These are phyloP conservation scores for Ophiostoma novo-ulmi DNA, from an alignment of 2,329 filamentous ascomycete genomes.

Conservation along the genomic window DNA sequence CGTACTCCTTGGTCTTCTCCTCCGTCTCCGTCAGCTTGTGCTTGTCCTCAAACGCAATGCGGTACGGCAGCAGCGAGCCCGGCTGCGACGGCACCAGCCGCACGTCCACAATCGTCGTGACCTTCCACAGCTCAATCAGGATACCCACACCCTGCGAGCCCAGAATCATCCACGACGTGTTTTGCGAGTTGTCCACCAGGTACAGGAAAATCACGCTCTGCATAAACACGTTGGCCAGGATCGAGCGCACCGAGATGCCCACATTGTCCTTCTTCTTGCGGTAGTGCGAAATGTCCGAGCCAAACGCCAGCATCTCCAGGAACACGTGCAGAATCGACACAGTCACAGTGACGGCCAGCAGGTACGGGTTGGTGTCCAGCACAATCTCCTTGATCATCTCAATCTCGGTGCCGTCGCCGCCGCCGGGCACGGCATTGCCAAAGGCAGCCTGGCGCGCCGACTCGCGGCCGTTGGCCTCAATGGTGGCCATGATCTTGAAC, in stretches of 20 bases:
- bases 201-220: conserved; percentile 94
- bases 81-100: conserved; percentile 65
- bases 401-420: conserved; percentile 86
- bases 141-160: conserved; percentile 83
- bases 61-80: conserved; percentile 70
- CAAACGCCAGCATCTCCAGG: conserved; percentile 94
- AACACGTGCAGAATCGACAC: conserved; percentile 89
- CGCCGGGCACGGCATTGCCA: conserved; percentile 65
- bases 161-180: conserved; percentile 98
- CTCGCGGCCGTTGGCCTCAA: conserved; percentile 84
- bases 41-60: conserved; percentile 88
- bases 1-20: conserved; percentile 97
- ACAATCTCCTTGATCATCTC: conserved; percentile 97
- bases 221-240: conserved; percentile 97
- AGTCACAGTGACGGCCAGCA: conserved; percentile 76
- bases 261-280: conserved; percentile 99
- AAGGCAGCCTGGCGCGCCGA: conserved; percentile 71
- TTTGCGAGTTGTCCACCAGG: conserved; percentile 92
- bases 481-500: conserved; percentile 74
- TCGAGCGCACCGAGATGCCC: conserved; percentile 91
- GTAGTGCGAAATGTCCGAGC: conserved; percentile 95
- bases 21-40: conserved; percentile 92
- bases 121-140: conserved; percentile 74
- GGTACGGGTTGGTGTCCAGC: conserved; percentile 86
- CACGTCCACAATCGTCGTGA: conserved; percentile 91